Base-by-base conservation (phyloP, 1,284 basidiomycete species). In the Boletus semigastroideus region DNA sequence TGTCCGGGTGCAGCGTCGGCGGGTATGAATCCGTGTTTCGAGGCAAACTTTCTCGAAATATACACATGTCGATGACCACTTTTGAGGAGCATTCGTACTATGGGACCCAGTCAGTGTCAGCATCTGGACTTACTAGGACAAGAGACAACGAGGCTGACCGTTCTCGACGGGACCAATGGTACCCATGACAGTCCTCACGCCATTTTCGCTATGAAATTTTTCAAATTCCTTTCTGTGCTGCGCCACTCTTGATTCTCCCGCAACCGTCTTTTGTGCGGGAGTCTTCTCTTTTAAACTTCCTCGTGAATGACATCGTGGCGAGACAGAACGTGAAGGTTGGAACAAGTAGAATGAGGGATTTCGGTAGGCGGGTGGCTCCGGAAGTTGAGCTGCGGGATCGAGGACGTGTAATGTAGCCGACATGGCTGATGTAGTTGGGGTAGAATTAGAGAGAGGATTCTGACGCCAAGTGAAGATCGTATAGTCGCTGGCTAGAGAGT, bases 1-100 rank as follows among this genome's bases (percentile, higher is more conserved):
- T 85, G 78, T 9, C 92, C 92, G 2, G 85, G 88, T 1, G 82
- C 77, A 43, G 94, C 89, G 59, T 95, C 92, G 34, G 78, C 76
- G 13, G 93, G 92, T 56, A 98, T 91, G 66, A 99, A 94, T 1
- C 89, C 89, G 68, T 98, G 86, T 61, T 86, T 83, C 57, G 89
- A 76, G 0, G 96, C 97, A 67, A 99, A 99, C 66, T 89, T 87
- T 54, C 96, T 83, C 19, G 94, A 96, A 55, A 99, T 88, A 72
- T 99, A 99, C 49, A 98, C 94, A 64, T 96, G 87, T 25, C 92
- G 79, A 72, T 99, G 91, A 6, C 96, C 95, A n/a, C 83, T 80
- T 74, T 94, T 96, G 62, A 98, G 79, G 31, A 94, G 78, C 94
- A 98, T 97, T 13, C 92, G 85, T 0, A 94, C 92, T 92, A 37